Conservation (phyloP, 1,139 yeast genomes). For the Saccharomycopsis hybrid region DNA sequence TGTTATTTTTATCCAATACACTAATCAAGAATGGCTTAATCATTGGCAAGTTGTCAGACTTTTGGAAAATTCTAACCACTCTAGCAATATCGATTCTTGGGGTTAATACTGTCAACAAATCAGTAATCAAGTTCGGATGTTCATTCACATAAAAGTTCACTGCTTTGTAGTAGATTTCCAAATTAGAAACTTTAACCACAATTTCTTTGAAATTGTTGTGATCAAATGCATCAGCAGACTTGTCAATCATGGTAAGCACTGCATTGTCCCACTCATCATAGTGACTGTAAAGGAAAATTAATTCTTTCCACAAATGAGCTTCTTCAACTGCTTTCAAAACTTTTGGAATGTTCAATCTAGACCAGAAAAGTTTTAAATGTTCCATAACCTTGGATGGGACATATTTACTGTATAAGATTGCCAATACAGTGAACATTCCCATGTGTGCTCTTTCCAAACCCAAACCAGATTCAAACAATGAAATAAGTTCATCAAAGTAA, state of each 20-base stretch:
- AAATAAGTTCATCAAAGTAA: slow-evolving; percentile 82
- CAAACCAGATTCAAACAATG: slow-evolving; percentile 91
- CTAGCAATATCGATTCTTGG: slow-evolving; percentile 93
- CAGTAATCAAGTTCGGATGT: slow-evolving; percentile 87
- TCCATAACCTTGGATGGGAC: slow-evolving; percentile 91
- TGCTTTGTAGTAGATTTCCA: slow-evolving; percentile 96
- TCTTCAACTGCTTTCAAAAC: slow-evolving; percentile 90
- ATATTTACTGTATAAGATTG: slow-evolving; percentile 84
- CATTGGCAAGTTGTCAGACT: slow-evolving; percentile 92
- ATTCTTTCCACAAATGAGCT: slow-evolving; percentile 95
- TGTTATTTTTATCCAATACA: slow-evolving; percentile 83
- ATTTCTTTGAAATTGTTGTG: slow-evolving; percentile 92
- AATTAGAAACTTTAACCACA: slow-evolving; percentile 88
- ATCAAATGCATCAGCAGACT: slow-evolving; percentile 88
- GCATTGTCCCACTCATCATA: slow-evolving; percentile 99
- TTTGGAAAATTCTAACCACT: slow-evolving; percentile 90
- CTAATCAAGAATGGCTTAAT: slow-evolving; percentile 92
- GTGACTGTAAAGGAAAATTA: slow-evolving; percentile 93
- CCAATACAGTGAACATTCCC: slow-evolving; percentile 99
- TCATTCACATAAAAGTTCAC: slow-evolving; percentile 88
- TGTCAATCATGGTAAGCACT: slow-evolving; percentile 95
- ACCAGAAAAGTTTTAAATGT: slow-evolving; percentile 96
- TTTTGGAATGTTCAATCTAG: slow-evolving; percentile 95
- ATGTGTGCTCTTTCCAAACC: slow-evolving; percentile 98
- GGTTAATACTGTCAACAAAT: slow-evolving; percentile 75